Evolutionary conservation across 1,284 basidiomycete species (phyloP), one percentile per base, ranked within the genome.

Genomic region (Sporisorium scitamineum): DNA sequence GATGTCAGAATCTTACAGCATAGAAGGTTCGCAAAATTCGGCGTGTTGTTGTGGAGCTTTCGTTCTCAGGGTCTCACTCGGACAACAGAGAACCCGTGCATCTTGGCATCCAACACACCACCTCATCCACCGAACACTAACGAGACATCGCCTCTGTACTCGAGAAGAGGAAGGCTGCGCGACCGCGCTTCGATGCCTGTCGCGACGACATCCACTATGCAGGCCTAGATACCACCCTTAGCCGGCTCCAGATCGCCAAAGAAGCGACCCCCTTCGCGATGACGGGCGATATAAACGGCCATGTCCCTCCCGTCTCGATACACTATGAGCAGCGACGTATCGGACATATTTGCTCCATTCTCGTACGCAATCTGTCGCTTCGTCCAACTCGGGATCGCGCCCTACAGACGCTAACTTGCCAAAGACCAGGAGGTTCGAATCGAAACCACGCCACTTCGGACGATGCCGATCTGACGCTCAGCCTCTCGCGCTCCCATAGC

Each of bases 311-410:
- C 3, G 10, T 18, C 11, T 6, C 37, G 9, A 61, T 65, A 7
- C 61, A 68, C 22, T 13, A 61, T 9, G 62, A 74, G 31, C 72
- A 71, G 58, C 57, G 64, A 29, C 73, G 73, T 18, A 57, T 68
- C 24, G 64, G 64, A 3, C 64, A 76, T 9, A 67, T 71, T 7
- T 76, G 64, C 27, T 56, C 73, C 37, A 62, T 76, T 14, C 61
- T 76, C 9, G 56, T 76, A 1, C 68, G 73, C 57, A 76, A 76
- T 32, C 61, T 76, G 7, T 67, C 73, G 3, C 58, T 76, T 8
- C 57, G 69, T 8, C 73, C 73, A 1, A 76, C 69, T 6, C 48
- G 73, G 37, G 73, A 76, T 24, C 60, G 73, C 16, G 73, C 69
- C 3, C 55, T 76, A 0, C 71, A 74, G 24, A 69, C 71, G 27